Evolutionary conservation across 805 yeast species (phyloP).

Genomic region (Blastobotrys terrestris): DNA sequence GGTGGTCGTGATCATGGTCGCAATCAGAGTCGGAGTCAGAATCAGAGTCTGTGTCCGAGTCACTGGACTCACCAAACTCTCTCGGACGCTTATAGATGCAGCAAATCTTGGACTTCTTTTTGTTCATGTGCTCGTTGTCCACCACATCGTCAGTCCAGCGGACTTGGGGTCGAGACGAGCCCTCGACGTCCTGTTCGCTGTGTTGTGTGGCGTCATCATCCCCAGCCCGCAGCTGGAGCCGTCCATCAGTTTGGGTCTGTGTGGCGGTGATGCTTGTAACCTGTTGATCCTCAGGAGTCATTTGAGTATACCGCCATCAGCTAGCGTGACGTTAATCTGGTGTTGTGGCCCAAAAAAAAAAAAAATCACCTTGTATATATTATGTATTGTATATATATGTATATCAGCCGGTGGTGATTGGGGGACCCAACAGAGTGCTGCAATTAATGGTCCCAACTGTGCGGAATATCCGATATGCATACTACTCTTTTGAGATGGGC

Average conservation of each 20-base stretch:
- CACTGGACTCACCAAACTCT: slow-evolving; percentile 34
- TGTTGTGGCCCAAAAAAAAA: background rate
- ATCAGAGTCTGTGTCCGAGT: slow-evolving; percentile 34
- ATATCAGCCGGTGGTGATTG: no score
- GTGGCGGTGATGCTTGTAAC: background rate
- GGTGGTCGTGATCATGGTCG: slow-evolving; percentile 22
- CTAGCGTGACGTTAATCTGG: background rate
- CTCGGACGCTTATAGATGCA: slow-evolving; percentile 46
- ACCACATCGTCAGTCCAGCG: slow-evolving; percentile 81
- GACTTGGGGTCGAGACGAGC: slow-evolving; percentile 44
- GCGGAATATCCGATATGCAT: no score
- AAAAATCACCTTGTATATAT: background rate
- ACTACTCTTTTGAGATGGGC: no score
- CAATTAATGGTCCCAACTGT: no score
- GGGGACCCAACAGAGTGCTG: no score
- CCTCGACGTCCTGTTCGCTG: background rate
- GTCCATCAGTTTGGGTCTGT: background rate
- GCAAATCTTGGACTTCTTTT: slow-evolving; percentile 86
- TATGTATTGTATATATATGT: no score
- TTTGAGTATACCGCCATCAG: background rate
- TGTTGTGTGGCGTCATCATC: background rate
- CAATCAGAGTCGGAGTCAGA: slow-evolving; percentile 36
- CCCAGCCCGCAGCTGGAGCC: background rate
- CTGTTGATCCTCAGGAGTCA: background rate
- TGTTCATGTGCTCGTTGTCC: slow-evolving; percentile 84